phyloP scores from a whole-genome alignment of 805 yeast species.

The Maudiozyma bulderi region DNA sequence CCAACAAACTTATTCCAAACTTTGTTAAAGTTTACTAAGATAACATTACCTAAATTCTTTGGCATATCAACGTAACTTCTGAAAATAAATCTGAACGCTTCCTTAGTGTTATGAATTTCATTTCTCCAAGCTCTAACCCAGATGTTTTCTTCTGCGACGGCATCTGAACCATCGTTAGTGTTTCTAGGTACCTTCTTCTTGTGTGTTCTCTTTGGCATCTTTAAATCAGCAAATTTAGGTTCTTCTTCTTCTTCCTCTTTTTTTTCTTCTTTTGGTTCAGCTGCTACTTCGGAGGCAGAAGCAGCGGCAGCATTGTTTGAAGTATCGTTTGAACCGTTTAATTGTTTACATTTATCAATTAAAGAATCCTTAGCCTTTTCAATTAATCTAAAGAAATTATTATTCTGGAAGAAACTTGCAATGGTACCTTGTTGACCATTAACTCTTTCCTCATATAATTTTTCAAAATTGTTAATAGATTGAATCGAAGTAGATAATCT shows the following conservation, averaged over 20 bases:
- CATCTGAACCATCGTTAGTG: background rate
- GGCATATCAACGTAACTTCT: constrained; percentile 67
- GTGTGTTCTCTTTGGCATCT: constrained; percentile 14
- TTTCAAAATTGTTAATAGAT: constrained; percentile 63
- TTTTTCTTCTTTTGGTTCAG: background rate
- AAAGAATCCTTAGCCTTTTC: constrained; percentile 21
- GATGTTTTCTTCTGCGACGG: background rate
- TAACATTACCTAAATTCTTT: constrained; percentile 41
- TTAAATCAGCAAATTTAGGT: constrained; percentile 18
- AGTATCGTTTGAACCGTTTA: constrained; percentile 15
- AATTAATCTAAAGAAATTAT: constrained; percentile 26
- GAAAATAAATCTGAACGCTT: constrained; percentile 56
- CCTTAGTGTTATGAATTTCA: constrained; percentile 44
- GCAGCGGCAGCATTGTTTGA: background rate
- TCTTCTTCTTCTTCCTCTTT: background rate
- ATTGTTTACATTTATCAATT: constrained; percentile 12
- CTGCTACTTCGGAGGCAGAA: background rate
- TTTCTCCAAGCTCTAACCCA: constrained; percentile 38
- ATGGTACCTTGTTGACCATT: constrained; percentile 9
- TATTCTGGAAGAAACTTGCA: constrained; percentile 20
- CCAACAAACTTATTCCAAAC: constrained; percentile 76
- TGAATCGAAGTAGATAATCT: constrained; percentile 73
- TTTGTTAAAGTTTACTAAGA: constrained; percentile 39
- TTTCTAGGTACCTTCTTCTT: constrained; percentile 1
- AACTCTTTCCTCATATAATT: constrained; percentile 35